Base-by-base conservation (phyloP, 306 rosid species). In the Cucumis hystrix region DNA sequence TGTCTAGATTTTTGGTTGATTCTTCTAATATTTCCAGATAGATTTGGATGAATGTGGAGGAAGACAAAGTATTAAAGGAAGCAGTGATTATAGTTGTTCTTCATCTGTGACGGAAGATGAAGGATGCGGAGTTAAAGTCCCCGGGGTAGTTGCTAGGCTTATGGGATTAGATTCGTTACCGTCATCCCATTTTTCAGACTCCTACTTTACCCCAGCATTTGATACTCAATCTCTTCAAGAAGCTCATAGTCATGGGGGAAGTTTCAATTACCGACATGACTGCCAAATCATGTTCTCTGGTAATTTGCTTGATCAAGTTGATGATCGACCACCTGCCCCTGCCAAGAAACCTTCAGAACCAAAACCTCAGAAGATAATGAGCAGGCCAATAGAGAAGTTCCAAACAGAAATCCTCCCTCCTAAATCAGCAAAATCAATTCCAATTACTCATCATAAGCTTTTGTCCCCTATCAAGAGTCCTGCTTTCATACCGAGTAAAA, bases 111-210 rank as follows among this genome's bases (percentile, higher is more conserved):
- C 97, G n/a, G 96, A 92, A 78, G 98, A 91, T 66, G 98, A 95
- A 20, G 80, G 84, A 80, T 87, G 41, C 78, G 95, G 96, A 79
- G 47, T 79, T 45, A 88, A 89, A 80, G 91, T 86, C 35, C 97
- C 97, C 21, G 75, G 90, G 51, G 96, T 95, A 37, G 97, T 95
- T 47, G 98, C 98, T 43, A 87, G 88, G 90, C 96, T 95, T 61
- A 95, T 95, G 98, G 98, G 98, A 76, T 86, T 95, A 70, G 96
- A 95, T 80, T 86, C 92, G 49, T 82, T 95, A 84, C 98, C 98
- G 30, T 37, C 87, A 61, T 85, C 97, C 13, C 70, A 79, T 83
- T 82, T 83, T 75, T 81, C 87, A 56, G 97, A 95, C 73, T 84
- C 93, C 11, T 86, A 86, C 81, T 72, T 89, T 61, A 69, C 92